A percentile compares a stretch with the other conserved stretches of the same genome.
phyloP scores from a whole-genome alignment of 129 eudicot genomes.

The Tagetes erecta region DNA sequence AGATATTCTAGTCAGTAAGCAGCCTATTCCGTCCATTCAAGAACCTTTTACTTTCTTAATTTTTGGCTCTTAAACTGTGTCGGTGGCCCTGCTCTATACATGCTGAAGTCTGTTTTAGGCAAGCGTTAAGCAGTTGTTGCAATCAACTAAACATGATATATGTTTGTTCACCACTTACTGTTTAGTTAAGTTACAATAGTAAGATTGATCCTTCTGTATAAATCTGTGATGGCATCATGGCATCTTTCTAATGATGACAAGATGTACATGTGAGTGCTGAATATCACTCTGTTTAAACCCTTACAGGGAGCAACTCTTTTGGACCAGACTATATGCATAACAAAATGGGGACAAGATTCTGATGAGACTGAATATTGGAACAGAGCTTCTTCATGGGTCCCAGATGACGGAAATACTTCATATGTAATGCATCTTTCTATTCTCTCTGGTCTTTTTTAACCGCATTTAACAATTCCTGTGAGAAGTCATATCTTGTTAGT shows the following conservation, averaged over 20 bases:
- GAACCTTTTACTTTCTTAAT: neutral
- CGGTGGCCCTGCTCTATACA: neutral
- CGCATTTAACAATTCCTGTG: neutral
- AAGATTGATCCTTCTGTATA: neutral
- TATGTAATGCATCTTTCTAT: constrained; percentile 34
- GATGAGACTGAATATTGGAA: constrained; percentile 75
- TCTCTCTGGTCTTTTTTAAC: neutral
- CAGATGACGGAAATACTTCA: constrained; percentile 52
- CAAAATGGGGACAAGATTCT: constrained; percentile 75
- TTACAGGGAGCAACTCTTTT: constrained; percentile 87
- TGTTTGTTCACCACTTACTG: neutral
- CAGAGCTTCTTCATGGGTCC: constrained; percentile 48
- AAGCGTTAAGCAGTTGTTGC: neutral
- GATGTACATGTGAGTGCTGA: neutral
- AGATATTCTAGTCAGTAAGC: neutral
- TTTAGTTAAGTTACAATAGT: neutral
- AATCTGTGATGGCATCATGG: neutral
- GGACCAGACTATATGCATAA: constrained; percentile 86
- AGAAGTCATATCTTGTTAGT: neutral
- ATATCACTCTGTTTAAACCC: constrained; percentile 10
- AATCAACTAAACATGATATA: neutral
- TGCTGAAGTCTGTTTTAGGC: constrained; percentile 7
- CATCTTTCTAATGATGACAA: neutral
- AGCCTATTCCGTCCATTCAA: neutral
- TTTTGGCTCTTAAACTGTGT: neutral